Conservation (phyloP, 345 rosid genomes). For the Combretum micranthum region DNA sequence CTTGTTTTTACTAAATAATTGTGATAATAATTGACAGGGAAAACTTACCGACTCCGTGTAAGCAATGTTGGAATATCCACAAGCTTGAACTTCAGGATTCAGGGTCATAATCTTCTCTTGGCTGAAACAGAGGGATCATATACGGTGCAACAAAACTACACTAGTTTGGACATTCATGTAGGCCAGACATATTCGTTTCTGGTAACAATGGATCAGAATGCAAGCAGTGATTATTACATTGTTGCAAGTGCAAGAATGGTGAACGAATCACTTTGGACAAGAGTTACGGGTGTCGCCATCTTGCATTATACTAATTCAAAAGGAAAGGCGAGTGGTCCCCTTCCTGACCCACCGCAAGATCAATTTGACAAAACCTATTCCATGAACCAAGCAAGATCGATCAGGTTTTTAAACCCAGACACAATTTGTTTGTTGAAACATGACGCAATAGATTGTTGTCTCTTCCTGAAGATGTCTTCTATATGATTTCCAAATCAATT, state of each 20-base stretch:
- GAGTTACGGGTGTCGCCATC: conserved; percentile 94
- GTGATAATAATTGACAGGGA: conserved; percentile 40
- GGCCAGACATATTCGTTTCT: conserved; percentile 92
- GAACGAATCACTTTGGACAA: conserved; percentile 78
- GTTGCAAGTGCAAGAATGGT: conserved; percentile 94
- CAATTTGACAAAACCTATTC: conserved; percentile 88
- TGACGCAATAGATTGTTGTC: background rate
- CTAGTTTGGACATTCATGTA: conserved; percentile 94
- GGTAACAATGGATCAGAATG: conserved; percentile 93
- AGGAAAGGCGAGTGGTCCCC: conserved; percentile 84
- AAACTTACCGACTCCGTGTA: conserved; percentile 81
- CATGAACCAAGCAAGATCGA: conserved; percentile 98
- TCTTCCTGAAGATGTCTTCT: too few species aligned
- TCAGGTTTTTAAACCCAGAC: conserved; percentile 47
- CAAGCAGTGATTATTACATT: conserved; percentile 94
- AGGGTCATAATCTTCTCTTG: conserved; percentile 80
- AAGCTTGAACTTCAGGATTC: conserved; percentile 92
- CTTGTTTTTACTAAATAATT: conserved; percentile 2
- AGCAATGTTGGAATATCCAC: conserved; percentile 93
- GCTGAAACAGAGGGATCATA: conserved; percentile 95
- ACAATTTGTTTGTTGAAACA: background rate
- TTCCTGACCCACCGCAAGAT: conserved; percentile 77
- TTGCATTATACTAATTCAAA: conserved; percentile 89
- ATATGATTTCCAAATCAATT: background rate
- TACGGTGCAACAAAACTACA: conserved; percentile 94